Percentiles rank a stretch among this genome's conserved stretches.
Evolutionary conservation across 2,329 filamentous ascomycete species (phyloP).

Genomic region (Xylaria sp.): DNA sequence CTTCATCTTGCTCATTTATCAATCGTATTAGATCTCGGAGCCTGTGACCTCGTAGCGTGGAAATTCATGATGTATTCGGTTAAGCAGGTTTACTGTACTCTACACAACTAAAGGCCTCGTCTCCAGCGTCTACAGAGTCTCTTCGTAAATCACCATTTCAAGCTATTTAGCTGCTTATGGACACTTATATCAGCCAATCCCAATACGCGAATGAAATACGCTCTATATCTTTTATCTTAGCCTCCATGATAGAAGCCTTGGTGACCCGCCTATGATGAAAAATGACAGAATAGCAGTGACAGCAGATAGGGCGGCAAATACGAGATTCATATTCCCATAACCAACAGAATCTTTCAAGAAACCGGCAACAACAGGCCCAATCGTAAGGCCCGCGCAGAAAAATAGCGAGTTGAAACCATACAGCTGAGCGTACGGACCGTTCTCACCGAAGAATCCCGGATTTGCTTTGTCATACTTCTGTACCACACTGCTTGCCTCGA

Average conservation of each 20-base stretch:
- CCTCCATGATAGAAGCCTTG: constrained; percentile 37
- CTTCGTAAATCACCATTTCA: no score
- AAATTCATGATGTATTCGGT: no score
- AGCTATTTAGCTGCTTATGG: no score
- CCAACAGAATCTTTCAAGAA: constrained; percentile 61
- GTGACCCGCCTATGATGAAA: constrained; percentile 58
- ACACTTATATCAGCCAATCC: no score
- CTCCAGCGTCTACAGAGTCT: no score
- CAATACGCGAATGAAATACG: no score
- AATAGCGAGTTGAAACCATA: constrained; percentile 73
- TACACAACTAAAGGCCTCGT: no score
- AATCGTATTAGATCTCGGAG: not conserved
- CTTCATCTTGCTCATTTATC: not conserved
- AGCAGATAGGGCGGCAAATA: constrained; percentile 58
- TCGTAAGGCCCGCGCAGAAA: constrained; percentile 67
- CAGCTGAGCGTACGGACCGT: constrained; percentile 71
- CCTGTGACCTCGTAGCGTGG: no score
- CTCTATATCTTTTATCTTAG: not conserved
- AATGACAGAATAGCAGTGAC: constrained; percentile 57
- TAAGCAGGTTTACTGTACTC: no score
- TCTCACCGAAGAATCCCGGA: constrained; percentile 62
- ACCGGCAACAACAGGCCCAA: constrained; percentile 69
- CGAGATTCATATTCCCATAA: constrained; percentile 67
- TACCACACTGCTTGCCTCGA: constrained; percentile 66
- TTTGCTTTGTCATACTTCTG: constrained; percentile 66